Evolutionary conservation across 1,284 basidiomycete species (phyloP), one percentile per base, ranked within the genome.

Genomic region (Schizophyllum commune): DNA sequence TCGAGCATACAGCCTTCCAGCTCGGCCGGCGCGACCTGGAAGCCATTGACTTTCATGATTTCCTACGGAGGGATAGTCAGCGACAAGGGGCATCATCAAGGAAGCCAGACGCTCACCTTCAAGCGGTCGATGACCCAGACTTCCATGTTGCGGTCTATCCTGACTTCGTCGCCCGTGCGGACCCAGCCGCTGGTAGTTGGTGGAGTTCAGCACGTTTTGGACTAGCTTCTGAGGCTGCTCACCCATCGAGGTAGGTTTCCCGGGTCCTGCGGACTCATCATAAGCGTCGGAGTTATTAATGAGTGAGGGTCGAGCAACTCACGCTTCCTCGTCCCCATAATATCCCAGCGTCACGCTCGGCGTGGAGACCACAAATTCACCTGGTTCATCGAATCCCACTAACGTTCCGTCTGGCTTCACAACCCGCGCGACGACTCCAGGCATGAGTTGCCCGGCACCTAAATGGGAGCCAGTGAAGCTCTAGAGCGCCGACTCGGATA

Each of bases 71-170:
- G 22, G 20, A 21, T 32, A 15, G n/a, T 17, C 21, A 4, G 9
- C n/a, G 9, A 27, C 17, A 6, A 56, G 15, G 1, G 32, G 5
- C 5, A 47, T 3, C 56, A 51, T 51, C 60, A 19, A 21, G 21
- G n/a, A 2, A 32, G 19, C 8, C 39, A 53, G 5, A 27, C 2
- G n/a, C 61, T 82, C 74, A 84, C 83, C 75, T 91, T 91, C 60
- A 91, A 73, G 34, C 89, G 79, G 70, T 91, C 88, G 8, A 87
- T 73, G 55, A 90, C 77, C 69, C 82, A 85, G 4, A 91, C 64
- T 62, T 89, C 84, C 7, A 79, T 79, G 61, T 84, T 77, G 65
- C 77, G 71, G 56, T 79, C 75, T 59, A 89, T 78, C 62, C 76
- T 72, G 4, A 83, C 88, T 68, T 86, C 83, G 66, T 91, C 89